Conservation (phyloP, 1,284 basidiomycete genomes). For the Leccinum insigne region DNA sequence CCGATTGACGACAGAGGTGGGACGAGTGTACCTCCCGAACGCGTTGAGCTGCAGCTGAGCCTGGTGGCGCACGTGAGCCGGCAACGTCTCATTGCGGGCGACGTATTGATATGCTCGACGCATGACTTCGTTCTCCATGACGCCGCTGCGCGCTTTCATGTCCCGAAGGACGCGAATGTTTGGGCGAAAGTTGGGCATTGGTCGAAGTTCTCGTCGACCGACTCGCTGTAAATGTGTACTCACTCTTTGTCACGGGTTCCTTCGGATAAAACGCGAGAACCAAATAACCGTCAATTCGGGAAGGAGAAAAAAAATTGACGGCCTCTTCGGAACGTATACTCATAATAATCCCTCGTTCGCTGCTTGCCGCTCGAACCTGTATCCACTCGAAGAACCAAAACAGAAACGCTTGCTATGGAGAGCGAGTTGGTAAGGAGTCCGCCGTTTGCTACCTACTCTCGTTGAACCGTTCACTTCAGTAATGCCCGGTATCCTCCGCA, state of each 20-base stretch:
- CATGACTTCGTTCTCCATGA: conserved; percentile 74
- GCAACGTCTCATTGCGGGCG: conserved; percentile 84
- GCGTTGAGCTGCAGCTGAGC: conserved; percentile 95
- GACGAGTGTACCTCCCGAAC: conserved; percentile 81
- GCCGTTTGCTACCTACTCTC: neutral
- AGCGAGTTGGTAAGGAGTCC: conserved; percentile 3
- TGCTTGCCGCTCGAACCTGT: neutral
- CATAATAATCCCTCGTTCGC: neutral
- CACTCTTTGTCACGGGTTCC: neutral
- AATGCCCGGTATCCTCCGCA: conserved; percentile 62
- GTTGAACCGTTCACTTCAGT: conserved; percentile 7
- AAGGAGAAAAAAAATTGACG: neutral
- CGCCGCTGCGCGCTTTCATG: conserved; percentile 71
- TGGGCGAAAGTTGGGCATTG: conserved; percentile 49
- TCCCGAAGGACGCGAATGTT: conserved; percentile 73
- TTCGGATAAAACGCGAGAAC: neutral
- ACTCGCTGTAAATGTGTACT: too few relatives aligned
- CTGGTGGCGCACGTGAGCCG: conserved; percentile 87
- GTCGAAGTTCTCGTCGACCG: neutral
- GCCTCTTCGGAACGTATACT: neutral
- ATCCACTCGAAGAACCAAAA: neutral
- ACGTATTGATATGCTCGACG: conserved; percentile 89
- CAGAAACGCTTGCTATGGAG: conserved; percentile 21
- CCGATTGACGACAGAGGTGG: conserved; percentile 85
- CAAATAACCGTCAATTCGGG: conserved; percentile 27